These are phyloP conservation scores for Solanum acaule DNA, from an alignment of 257 asterid genomes.

Conservation along the genomic window DNA sequence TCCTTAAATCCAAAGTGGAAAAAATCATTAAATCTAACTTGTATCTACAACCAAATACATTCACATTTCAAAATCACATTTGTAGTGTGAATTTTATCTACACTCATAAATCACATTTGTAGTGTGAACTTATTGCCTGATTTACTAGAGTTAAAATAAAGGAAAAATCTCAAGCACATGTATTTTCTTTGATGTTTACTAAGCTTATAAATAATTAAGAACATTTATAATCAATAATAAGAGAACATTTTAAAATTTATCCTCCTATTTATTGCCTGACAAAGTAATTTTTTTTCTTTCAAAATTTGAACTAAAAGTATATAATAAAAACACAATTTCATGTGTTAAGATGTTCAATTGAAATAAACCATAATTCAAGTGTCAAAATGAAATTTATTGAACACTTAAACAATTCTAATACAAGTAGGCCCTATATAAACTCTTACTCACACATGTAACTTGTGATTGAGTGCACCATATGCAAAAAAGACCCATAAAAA, in stretches of 20 bases:
- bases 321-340: background rate
- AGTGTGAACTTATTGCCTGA: background rate
- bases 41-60: background rate
- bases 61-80: background rate
- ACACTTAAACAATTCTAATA: background rate
- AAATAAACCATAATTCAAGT: background rate
- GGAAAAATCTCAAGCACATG: background rate
- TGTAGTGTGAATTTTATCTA: background rate
- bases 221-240: background rate
- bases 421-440: background rate
- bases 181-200: background rate
- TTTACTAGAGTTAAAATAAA: background rate
- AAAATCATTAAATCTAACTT: background rate
- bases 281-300: background rate
- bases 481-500: background rate
- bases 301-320: background rate
- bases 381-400: background rate
- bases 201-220: background rate
- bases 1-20: background rate
- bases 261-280: too few species aligned
- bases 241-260: too few species aligned
- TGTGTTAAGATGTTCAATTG: background rate
- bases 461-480: background rate
- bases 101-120: background rate
- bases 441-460: background rate